Evolutionary conservation across 345 rosid species (phyloP), one percentile per base, ranked within the genome.

Genomic region (Aquilaria malaccensis): DNA sequence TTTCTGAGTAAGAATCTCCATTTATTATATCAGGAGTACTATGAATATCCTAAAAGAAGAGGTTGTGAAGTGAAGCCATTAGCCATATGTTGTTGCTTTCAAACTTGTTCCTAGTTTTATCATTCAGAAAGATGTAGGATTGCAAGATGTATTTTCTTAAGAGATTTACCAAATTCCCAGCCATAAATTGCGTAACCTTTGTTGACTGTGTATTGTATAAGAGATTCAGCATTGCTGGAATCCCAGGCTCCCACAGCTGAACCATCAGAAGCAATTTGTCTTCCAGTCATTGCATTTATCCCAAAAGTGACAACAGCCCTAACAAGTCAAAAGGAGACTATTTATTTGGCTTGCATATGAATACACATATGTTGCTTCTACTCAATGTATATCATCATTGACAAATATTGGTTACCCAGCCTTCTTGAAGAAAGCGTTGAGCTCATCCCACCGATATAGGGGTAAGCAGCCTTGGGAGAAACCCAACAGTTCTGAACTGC

Each of bases 391-490:
- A 33, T 49, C 63, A 58, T n/a, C 13, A 29, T n/a, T 62, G 9
- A 45, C 11, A 58, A 30, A 0, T 3, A 14, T 6, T 50, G 45
- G 13, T 71, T 74, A 85, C 92, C 84, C 78, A 2, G 88, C 52
- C 70, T 83, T 72, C 74, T 72, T 58, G 75, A 85, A 83, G 59
- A 85, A 83, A 9, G 62, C 70, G 55, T 81, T 85, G 13, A 85
- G 80, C 64, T 74, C 77, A 60, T 85, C 92, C 92, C 92, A 85
- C 75, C 92, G 79, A 31, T 67, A n/a, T 83, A 77, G 68, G 2
- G 83, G 81, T 33, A 85, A 77, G 76, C 88, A 85, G 9, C 92
- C 92, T 52, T 71, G 59, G 52, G 87, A 69, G 64, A 86, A 86
- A 56, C 83, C 83, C 51, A 86, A 81, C 74, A 81, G 50, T 57